Conservation (phyloP, 805 yeast species). For the Candida hispaniensis region DNA sequence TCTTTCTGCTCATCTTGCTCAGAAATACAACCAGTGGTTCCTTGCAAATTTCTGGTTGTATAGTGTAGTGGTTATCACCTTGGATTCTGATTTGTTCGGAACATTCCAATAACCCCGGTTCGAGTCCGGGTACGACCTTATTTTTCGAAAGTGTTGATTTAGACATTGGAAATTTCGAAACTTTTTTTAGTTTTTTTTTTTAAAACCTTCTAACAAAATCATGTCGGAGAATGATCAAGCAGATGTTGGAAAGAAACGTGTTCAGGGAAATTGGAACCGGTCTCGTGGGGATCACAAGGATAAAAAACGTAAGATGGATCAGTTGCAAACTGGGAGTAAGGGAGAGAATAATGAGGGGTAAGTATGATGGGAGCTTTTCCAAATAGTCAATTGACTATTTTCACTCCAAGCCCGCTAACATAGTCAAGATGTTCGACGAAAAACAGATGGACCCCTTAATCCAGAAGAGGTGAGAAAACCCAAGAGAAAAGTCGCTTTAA, state of each 20-base stretch:
- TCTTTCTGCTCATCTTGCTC: too few relatives aligned
- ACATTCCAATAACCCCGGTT: constrained; percentile 1
- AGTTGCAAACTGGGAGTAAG: constrained; percentile 4
- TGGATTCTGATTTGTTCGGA: too few relatives aligned
- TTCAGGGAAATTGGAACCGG: constrained; percentile 10
- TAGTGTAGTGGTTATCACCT: too few relatives aligned
- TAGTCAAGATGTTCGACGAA: constrained; percentile 8
- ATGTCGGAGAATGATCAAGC: constrained; percentile 1
- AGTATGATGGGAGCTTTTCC: background rate
- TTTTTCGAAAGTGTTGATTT: background rate
- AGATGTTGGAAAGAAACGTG: constrained; percentile 1
- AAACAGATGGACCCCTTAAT: constrained; percentile 5
- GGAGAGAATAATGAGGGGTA: background rate
- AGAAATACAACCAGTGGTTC: too few relatives aligned
- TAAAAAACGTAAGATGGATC: constrained; percentile 12
- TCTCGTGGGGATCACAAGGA: constrained; percentile 7
- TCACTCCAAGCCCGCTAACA: constrained; percentile 1
- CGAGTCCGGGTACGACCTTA: constrained; percentile 1
- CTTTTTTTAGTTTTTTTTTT: background rate
- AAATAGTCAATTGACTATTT: too few relatives aligned
- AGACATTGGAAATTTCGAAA: background rate
- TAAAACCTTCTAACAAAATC: background rate
- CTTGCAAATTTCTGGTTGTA: too few relatives aligned
- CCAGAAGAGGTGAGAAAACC: constrained; percentile 31
- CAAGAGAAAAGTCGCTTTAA: constrained; percentile 78